A percentile compares a stretch with the other conserved stretches of the same genome.
phyloP scores from a whole-genome alignment of 1,139 yeast species.

The Dujonia santamariae region DNA sequence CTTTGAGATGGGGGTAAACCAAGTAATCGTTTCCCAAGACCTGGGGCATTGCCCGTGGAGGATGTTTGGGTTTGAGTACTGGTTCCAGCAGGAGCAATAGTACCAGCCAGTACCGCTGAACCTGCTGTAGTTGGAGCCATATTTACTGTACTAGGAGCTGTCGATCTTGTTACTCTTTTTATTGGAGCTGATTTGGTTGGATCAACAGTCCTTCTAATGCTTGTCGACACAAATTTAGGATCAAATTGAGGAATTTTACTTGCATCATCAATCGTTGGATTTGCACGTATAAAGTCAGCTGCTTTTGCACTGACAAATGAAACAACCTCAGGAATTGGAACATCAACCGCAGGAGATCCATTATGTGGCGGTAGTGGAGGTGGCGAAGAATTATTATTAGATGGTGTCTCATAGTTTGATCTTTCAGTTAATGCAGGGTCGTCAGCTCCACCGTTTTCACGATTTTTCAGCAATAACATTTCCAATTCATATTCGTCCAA shows the following conservation, averaged over 20 bases:
- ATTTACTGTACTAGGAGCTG: background rate
- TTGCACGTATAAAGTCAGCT: slow-evolving; percentile 49
- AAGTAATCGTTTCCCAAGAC: slow-evolving; percentile 9
- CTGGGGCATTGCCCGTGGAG: too few species aligned
- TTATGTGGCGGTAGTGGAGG: background rate
- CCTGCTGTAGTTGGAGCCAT: background rate
- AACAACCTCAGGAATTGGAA: slow-evolving; percentile 17
- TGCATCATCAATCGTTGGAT: slow-evolving; percentile 29
- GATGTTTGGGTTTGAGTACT: too few species aligned
- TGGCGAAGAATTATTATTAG: slow-evolving; percentile 1
- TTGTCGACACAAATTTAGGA: slow-evolving; percentile 48
- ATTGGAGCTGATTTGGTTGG: slow-evolving; percentile 60
- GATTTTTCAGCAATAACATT: slow-evolving; percentile 18
- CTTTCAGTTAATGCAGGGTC: slow-evolving; percentile 10
- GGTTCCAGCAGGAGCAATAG: slow-evolving; percentile 6
- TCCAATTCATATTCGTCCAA: slow-evolving; percentile 29
- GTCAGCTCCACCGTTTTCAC: slow-evolving; percentile 10
- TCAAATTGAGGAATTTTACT: slow-evolving; percentile 41
- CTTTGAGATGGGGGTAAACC: slow-evolving; percentile 10
- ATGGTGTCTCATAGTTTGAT: slow-evolving; percentile 4
- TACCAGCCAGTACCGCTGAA: background rate
- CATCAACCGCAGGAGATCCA: slow-evolving; percentile 3
- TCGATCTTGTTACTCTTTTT: slow-evolving; percentile 28
- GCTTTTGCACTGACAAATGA: slow-evolving; percentile 59
- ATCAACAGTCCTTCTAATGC: slow-evolving; percentile 52